Base-by-base conservation (phyloP, 345 rosid genomes). In the Heritiera fomes region DNA sequence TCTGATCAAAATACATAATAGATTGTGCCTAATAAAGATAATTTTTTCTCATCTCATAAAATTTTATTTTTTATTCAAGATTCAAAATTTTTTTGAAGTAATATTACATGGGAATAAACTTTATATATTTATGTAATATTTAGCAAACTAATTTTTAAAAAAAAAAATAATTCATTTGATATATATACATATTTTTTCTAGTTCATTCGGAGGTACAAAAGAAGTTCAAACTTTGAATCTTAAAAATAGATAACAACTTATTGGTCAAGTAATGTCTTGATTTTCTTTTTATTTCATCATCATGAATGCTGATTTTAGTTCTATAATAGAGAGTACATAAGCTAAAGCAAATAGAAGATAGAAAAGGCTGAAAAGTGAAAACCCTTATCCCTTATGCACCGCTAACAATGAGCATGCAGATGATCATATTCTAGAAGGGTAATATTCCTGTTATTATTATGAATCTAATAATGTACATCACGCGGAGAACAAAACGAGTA, bases 391-490 rank as follows among this genome's bases (percentile, higher is more conserved):
- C 40, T 12, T 78, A 8, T 75, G 77, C 59, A 15, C 63, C 55
- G n/a, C 23, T 63, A 65, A 74, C 66, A 34, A 64, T 49, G 45
- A 68, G 23, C 46, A n/a, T 77, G 49, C 11, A 23, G 50, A 64
- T 43, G 73, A 70, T 70, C 40, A 50, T 40, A 15, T 56, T 77
- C 71, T 59, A 43, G 65, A 85, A 79, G 56, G 41, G 3, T 17
- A 63, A 82, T 40, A 56, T 71, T 70, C 53, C 17, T 18, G 49
- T 58, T 68, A 58, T 28, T 60, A 40, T 67, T 28, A 65, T 80
- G 61, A 67, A 60, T 50, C 82, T 64, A 75, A 82, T 78, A 75
- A 80, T 83, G 68, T 68, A 73, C 66, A 81, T 85, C 87, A 85
- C 85, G 84, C 81, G 70, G 71, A 61, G 77, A 50, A 61, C 30